Conservation (phyloP, 2,329 filamentous ascomycete species). For the Rasamsonia emersonii region DNA sequence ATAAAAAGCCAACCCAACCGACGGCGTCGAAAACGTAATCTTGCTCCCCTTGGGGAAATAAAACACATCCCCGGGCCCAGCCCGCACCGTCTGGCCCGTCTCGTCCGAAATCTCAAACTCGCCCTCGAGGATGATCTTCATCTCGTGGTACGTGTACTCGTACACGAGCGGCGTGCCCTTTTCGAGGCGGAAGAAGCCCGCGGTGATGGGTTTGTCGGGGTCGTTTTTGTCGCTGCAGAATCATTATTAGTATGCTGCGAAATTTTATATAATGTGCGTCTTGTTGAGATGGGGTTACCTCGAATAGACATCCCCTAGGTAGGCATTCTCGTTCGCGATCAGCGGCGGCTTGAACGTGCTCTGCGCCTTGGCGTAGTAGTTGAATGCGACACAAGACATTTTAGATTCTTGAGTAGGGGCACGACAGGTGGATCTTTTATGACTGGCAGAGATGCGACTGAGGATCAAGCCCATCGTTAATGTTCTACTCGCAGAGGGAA, state of each 20-base stretch:
- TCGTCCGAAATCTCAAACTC: slow-evolving; percentile 57
- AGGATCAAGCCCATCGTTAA: slow-evolving; percentile 1
- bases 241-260: slow-evolving; percentile 2
- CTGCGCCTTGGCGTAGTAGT: slow-evolving; percentile 51
- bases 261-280: background rate
- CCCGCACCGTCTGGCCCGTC: slow-evolving; percentile 52
- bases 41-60: slow-evolving; percentile 59
- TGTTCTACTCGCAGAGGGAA: background rate
- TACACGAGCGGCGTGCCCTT: slow-evolving; percentile 60
- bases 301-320: slow-evolving; percentile 53
- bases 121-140: slow-evolving; percentile 65
- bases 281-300: slow-evolving; percentile 28
- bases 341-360: slow-evolving; percentile 54
- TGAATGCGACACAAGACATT: slow-evolving; percentile 26
- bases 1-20: slow-evolving; percentile 54
- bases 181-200: slow-evolving; percentile 59
- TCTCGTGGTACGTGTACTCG: slow-evolving; percentile 62
- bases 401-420: too few relatives aligned
- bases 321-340: slow-evolving; percentile 61
- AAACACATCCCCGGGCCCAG: slow-evolving; percentile 56
- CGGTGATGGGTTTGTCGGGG: slow-evolving; percentile 51
- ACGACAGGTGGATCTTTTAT: too few relatives aligned
- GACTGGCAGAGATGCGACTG: slow-evolving; percentile 1
- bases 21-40: slow-evolving; percentile 57
- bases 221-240: slow-evolving; percentile 43